Evolutionary conservation across 306 rosid species (phyloP), one percentile per base, ranked within the genome.

Genomic region (Citrullus mucosospermus): DNA sequence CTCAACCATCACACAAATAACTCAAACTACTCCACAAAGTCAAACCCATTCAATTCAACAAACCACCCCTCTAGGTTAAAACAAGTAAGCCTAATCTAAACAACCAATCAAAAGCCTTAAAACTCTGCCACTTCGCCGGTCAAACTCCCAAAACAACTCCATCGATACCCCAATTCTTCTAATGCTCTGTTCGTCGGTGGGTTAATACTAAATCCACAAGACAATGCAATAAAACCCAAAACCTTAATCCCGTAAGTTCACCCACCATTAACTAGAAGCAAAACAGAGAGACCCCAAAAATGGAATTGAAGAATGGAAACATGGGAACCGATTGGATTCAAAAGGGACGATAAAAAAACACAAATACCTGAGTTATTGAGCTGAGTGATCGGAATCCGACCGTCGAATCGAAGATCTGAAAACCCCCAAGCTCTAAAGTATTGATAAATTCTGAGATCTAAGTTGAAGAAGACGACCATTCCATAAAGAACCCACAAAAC

Each of bases 351-450:
- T 11, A 34, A 32, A 9, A 60, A 12, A 34, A 16, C 11, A 78
- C 75, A 63, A 34, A 16, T 18, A 78, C 80, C 80, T 44, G 67
- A 78, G 44, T 61, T 44, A 38, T 13, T 10, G 48, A 78, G 80
- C 62, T 65, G 55, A 9, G 50, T 28, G 74, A 78, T 78, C 58
- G 73, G 59, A 78, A 78, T 46, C 61, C 78, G 50, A 51, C 77
- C 46, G 78, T 18, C 28, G 38, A 77, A 43, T 60, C 72, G 66
- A 60, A 60, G 80, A 77, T 77, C 80, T 77, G 53, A 48, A 44
- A 50, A 60, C 53, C 30, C 58, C 80, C 43, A 60, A 58, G 30
- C 71, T 77, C 44, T 9, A 48, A 41, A 53, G 62, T 32, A 74
- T 32, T 74, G 62, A 17, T 32, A 67, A 41, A 53, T 74, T 63